Evolutionary conservation across 305 asterid species (phyloP).

Genomic region (Fraxinus platypoda): DNA sequence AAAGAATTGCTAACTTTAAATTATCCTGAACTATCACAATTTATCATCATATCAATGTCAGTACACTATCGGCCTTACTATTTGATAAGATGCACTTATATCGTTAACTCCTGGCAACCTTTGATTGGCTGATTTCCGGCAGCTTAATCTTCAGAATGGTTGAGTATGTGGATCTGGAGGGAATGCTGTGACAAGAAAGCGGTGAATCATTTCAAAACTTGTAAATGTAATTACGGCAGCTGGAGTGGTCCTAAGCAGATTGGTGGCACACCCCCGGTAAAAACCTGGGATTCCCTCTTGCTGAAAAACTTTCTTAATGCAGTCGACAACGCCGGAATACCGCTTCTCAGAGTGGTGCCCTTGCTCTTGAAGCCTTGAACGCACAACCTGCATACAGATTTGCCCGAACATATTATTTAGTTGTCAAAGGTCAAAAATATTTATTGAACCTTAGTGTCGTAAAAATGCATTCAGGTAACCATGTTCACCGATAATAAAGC

Average conservation of each 20-base stretch:
- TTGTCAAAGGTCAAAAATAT: not conserved
- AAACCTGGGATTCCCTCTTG: slow-evolving; percentile 79
- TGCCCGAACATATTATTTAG: not conserved
- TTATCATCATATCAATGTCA: slow-evolving; percentile 33
- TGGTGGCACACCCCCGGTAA: slow-evolving; percentile 92
- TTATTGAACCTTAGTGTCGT: not conserved
- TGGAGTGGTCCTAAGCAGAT: slow-evolving; percentile 85
- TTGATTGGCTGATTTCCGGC: not conserved
- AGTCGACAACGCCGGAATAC: slow-evolving; percentile 78
- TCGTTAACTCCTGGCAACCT: not conserved
- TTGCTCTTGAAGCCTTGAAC: slow-evolving; percentile 96
- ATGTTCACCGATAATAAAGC: not conserved
- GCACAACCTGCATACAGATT: slow-evolving; percentile 61
- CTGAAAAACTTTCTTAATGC: slow-evolving; percentile 70
- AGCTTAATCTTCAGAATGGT: slow-evolving; percentile 40
- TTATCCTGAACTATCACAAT: slow-evolving; percentile 1
- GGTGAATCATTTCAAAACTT: slow-evolving; percentile 95
- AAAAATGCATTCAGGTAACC: not conserved
- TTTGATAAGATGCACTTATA: not conserved
- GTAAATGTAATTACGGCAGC: slow-evolving; percentile 98
- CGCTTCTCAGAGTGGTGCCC: slow-evolving; percentile 82
- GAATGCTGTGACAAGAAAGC: slow-evolving; percentile 57
- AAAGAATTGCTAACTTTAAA: slow-evolving; percentile 13
- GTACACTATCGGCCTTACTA: not conserved
- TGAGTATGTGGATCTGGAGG: slow-evolving; percentile 79